These are phyloP conservation scores for Mollisia scopiformis DNA, from an alignment of 2,329 filamentous ascomycete species.

Conservation along the genomic window DNA sequence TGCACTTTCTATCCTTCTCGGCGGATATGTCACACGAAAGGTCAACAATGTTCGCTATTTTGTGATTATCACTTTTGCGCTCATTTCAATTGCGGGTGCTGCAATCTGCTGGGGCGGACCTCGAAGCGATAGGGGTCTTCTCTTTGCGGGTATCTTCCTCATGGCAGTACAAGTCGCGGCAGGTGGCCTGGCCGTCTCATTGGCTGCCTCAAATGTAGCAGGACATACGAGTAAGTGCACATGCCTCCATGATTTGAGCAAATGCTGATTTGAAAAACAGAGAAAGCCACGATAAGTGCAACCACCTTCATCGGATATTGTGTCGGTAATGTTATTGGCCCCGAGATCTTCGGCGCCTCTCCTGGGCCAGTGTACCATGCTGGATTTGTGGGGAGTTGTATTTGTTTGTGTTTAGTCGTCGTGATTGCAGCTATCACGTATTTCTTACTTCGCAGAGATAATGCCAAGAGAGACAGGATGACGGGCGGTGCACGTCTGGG, in stretches of 20 bases:
- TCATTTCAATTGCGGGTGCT: conserved; percentile 18
- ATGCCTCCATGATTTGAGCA: no score
- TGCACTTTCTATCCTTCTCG: conserved; percentile 36
- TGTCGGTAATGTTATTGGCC: conserved; percentile 39
- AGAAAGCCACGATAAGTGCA: conserved; percentile 36
- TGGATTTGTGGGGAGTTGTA: conserved; percentile 21
- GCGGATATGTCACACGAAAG: conserved; percentile 32
- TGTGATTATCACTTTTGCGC: conserved; percentile 19
- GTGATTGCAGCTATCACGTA: conserved; percentile 15
- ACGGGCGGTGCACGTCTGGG: neutral
- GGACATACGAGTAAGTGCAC: conserved; percentile 34
- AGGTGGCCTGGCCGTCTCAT: conserved; percentile 28
- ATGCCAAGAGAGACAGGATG: conserved; percentile 14
- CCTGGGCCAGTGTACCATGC: conserved; percentile 15
- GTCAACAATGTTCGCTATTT: neutral
- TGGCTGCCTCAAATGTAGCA: conserved; percentile 39
- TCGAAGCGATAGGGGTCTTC: conserved; percentile 37
- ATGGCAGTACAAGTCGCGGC: conserved; percentile 31
- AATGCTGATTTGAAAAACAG: conserved; percentile 4
- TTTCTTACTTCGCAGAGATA: conserved; percentile 21
- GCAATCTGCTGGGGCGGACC: conserved; percentile 25
- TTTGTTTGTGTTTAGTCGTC: conserved; percentile 18
- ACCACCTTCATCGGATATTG: conserved; percentile 40
- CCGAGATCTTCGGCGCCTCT: conserved; percentile 37
- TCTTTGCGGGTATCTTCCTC: conserved; percentile 22